phyloP scores from a whole-genome alignment of 345 rosid species.

The Eucalyptus sp. region DNA sequence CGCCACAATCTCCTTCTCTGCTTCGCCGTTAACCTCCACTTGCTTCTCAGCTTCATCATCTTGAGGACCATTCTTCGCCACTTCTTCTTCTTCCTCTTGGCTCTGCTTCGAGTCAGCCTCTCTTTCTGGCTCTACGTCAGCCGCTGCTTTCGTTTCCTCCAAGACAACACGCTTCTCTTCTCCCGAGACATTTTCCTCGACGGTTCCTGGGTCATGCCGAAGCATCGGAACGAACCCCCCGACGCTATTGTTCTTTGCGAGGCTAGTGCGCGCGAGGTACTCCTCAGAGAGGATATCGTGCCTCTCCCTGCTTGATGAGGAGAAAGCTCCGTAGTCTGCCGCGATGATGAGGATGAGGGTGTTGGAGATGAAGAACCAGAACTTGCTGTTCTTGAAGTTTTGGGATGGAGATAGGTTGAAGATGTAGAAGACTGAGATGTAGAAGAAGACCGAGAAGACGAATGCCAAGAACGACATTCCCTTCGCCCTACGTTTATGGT shows the following conservation, averaged over 20 bases:
- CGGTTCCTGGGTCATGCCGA: neutral
- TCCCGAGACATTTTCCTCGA: neutral
- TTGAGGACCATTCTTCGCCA: neutral
- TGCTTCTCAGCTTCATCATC: neutral
- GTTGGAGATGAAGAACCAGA: conserved; percentile 64
- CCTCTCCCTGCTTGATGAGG: conserved; percentile 6
- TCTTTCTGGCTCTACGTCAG: neutral
- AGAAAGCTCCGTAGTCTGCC: conserved; percentile 48
- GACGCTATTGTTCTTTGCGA: neutral
- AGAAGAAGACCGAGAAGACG: conserved; percentile 23
- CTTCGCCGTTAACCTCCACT: neutral
- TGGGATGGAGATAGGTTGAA: conserved; percentile 43
- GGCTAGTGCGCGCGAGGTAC: conserved; percentile 3
- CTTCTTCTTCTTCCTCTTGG: neutral
- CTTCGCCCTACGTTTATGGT: neutral
- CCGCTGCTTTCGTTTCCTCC: neutral
- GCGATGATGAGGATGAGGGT: conserved; percentile 51
- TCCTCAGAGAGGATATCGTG: conserved; percentile 15
- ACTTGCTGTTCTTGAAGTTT: conserved; percentile 29
- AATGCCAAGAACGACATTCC: conserved; percentile 22
- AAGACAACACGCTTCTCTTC: neutral
- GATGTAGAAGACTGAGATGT: conserved; percentile 29
- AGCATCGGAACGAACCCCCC: neutral
- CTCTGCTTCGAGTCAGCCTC: neutral
- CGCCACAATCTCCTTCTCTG: neutral